These are phyloP conservation scores for Torrubiellomyces zombiae DNA, from an alignment of 2,329 filamentous ascomycete genomes.

Conservation along the genomic window DNA sequence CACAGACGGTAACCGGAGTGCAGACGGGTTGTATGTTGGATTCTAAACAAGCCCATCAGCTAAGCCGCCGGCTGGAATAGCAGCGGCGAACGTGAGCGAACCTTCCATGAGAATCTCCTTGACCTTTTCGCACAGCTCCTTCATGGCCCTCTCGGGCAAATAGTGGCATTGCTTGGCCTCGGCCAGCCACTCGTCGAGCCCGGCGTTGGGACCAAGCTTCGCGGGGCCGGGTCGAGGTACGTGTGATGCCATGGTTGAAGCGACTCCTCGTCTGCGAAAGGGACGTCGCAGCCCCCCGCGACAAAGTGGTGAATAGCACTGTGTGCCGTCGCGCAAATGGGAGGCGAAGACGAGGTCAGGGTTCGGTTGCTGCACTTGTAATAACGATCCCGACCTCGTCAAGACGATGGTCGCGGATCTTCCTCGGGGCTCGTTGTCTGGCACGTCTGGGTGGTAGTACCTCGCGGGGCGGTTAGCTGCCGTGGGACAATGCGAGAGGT, in stretches of 20 bases:
- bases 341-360: too few relatives aligned
- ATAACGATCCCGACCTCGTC: too few relatives aligned
- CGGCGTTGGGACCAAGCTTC: conserved; percentile 65
- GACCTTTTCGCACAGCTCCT: conserved; percentile 94
- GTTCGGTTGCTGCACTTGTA: too few relatives aligned
- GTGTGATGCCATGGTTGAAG: conserved; percentile 20
- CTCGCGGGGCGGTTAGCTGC: too few relatives aligned
- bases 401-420: too few relatives aligned
- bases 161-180: conserved; percentile 96
- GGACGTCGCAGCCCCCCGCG: conserved; percentile 6
- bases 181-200: conserved; percentile 89
- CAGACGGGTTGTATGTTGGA: conserved; percentile 98
- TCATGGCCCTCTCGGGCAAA: conserved; percentile 91
- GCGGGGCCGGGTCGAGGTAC: conserved; percentile 86
- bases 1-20: conserved; percentile 91
- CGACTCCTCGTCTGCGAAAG: too few relatives aligned
- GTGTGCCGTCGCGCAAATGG: too few relatives aligned
- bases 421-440: too few relatives aligned
- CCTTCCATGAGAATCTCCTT: conserved; percentile 99
- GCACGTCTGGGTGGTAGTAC: too few relatives aligned
- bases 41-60: conserved; percentile 34
- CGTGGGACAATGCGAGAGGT: too few relatives aligned
- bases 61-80: background rate
- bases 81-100: conserved; percentile 17
- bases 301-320: too few relatives aligned